These are phyloP conservation scores for Penicillium sp. DNA, from an alignment of 2,329 filamentous ascomycete species.

Conservation along the genomic window DNA sequence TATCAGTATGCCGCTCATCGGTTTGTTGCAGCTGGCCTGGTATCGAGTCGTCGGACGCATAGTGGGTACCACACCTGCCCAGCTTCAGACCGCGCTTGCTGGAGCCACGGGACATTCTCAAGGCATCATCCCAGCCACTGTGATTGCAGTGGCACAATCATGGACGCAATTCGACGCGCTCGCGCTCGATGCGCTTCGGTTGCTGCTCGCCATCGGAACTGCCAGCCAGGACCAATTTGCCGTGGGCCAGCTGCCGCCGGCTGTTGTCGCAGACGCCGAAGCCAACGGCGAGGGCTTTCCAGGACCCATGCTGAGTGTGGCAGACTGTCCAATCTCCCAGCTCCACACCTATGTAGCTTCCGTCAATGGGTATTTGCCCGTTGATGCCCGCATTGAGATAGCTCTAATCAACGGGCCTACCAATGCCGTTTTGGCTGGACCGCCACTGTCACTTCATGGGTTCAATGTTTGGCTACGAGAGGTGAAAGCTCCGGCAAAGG, in stretches of 20 bases:
- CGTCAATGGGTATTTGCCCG: not conserved
- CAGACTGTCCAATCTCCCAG: not conserved
- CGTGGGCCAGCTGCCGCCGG: not conserved
- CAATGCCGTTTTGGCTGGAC: conserved; percentile 8
- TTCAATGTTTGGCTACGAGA: conserved; percentile 9
- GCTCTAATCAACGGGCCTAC: not conserved
- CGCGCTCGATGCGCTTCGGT: not conserved
- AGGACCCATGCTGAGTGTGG: not conserved
- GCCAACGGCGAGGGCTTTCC: not conserved
- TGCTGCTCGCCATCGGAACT: not conserved
- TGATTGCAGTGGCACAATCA: not conserved
- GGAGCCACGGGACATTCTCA: not conserved
- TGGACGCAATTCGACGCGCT: not conserved
- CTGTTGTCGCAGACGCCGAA: not conserved
- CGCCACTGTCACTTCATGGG: conserved; percentile 22
- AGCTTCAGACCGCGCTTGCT: not conserved
- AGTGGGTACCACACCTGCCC: not conserved
- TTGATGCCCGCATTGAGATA: not conserved
- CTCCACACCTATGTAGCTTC: not conserved
- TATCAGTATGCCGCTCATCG: conserved; percentile 34
- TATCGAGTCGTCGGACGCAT: not conserved
- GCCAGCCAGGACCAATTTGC: not conserved
- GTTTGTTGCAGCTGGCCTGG: conserved; percentile 29
- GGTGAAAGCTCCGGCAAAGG: not conserved
- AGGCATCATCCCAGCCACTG: not conserved